Conservation (phyloP, 768 basidiomycete genomes). For the Heimioporus sp. region DNA sequence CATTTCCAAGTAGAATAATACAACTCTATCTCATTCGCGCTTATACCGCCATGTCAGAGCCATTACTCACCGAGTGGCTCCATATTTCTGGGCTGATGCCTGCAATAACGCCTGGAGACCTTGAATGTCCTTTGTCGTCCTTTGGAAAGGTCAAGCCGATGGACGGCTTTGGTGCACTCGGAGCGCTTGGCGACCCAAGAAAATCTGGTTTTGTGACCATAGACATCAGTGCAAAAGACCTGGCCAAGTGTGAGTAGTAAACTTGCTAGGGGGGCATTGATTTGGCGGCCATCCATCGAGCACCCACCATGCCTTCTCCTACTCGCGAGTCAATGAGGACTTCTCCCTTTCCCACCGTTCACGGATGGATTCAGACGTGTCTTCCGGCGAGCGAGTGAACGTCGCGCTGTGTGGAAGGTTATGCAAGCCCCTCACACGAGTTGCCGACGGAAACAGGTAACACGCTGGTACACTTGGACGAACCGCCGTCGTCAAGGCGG, state of each 20-base stretch:
- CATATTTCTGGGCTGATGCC: constrained; percentile 78
- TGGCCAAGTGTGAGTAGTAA: constrained; percentile 59
- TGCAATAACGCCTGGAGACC: constrained; percentile 53
- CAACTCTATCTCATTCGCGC: too few species aligned
- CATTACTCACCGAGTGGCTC: constrained; percentile 51
- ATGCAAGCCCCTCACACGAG: constrained; percentile 48
- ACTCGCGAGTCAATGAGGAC: constrained; percentile 64
- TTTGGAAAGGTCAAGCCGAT: constrained; percentile 70
- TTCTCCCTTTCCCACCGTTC: constrained; percentile 70
- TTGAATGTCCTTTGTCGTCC: constrained; percentile 53
- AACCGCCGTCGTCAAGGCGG: background rate
- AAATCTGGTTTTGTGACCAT: constrained; percentile 76
- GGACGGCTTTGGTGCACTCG: constrained; percentile 64
- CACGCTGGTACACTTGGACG: constrained; percentile 18
- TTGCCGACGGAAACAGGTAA: constrained; percentile 32
- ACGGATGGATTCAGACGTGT: constrained; percentile 49
- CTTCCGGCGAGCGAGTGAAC: constrained; percentile 20
- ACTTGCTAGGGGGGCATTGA: background rate
- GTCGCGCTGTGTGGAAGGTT: constrained; percentile 25
- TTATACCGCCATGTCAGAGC: constrained; percentile 13
- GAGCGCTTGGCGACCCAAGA: constrained; percentile 63
- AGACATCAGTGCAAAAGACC: constrained; percentile 54
- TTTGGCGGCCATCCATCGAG: too few species aligned
- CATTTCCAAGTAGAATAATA: too few species aligned
- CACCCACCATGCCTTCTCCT: constrained; percentile 77